Base-by-base conservation (phyloP, 345 rosid species). In the Microcos paniculata region DNA sequence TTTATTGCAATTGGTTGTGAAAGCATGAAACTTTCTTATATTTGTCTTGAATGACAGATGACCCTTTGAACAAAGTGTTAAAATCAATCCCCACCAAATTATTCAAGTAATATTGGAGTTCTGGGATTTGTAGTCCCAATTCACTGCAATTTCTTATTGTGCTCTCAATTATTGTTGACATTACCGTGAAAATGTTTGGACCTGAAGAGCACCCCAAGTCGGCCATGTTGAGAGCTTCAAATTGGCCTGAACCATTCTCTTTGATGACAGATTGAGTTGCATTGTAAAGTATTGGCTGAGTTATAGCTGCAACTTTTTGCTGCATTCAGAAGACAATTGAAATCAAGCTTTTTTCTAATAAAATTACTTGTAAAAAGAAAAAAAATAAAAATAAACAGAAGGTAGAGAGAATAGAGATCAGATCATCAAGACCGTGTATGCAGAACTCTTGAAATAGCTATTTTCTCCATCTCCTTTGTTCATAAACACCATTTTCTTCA, bases 141-240 rank as follows among this genome's bases (percentile, higher is more conserved):
- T 1, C 10, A 0, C 11, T 21, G 6, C 10, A 21, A 23, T 10
- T 24, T 31, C 3, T 11, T 0, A 19, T 24, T 56, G 31, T 56
- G 31, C 31, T 23, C 16, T 56, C 16, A 15, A 56, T 30, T 16
- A 56, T 12, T 1, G 64, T 59, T 3, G 64, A 59, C 64, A 59
- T 59, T 0, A 49, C 18, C 16, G 64, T 14, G n/a, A 92, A 76
- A 28, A 88, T 42, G 66, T 90, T 91, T 1, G 94, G 97, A 63
- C 94, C 91, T 2, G 93, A 84, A 33, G 97, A 85, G 46, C 97
- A 93, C 52, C 97, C 97, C 77, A 93, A 71, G 66, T 93, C 98
- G 5, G 94, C 94, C 16, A 93, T 31, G 4, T 57, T 57, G 1
- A 57, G 16, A 57, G 8, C 33, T 28, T 33, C 46, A 16, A 13